Evolutionary conservation across 768 basidiomycete genomes (phyloP), one percentile per base, ranked within the genome.

Genomic region (Butyriboletus loyo): DNA sequence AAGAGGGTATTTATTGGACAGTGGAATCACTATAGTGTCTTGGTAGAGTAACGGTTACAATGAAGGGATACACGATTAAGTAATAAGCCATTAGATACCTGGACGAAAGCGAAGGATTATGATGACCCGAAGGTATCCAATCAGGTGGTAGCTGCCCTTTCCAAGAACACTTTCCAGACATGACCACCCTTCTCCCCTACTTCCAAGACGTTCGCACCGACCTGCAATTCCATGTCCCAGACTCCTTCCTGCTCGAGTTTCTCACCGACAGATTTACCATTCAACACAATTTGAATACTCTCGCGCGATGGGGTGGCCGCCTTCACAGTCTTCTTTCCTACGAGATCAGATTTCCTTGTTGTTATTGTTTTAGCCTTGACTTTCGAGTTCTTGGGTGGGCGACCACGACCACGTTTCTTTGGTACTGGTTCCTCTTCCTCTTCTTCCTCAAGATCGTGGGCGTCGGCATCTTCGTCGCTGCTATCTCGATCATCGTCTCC

Each of bases 141-240:
- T 66, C 56, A 71, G 36, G 59, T 48, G 11, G 53, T 40, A 21
- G 60, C 51, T 54, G 72, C 52, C 38, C 82, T 75, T 58, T 84
- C 80, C 38, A 84, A 69, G 64, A 86, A 86, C 22, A 87, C 73
- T 67, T 85, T 88, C 87, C 87, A 89, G 24, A 81, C 66, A 58
- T 82, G 66, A 10, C 86, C 86, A 31, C 80, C 84, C 60, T 77
- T 78, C 72, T 87, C 86, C 31, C 89, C 87, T 24, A 92, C 71
- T 66, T 92, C 90, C 27, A 92, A 66, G 17, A 82, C 70, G 59
- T 81, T 87, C 5, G 73, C 60, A 14, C 90, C 90, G 5, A 73
- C 64, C 1, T 79, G 74, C 17, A 89, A 68, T 17, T 78, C 77
- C 15, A 89, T 70, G 58, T 78, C 76, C 90, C 89, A 92, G 47